Percentiles rank a stretch among this genome's conserved stretches.
These are phyloP conservation scores for Sarocladium strictum DNA, from an alignment of 2,329 filamentous ascomycete species.

Conservation along the genomic window DNA sequence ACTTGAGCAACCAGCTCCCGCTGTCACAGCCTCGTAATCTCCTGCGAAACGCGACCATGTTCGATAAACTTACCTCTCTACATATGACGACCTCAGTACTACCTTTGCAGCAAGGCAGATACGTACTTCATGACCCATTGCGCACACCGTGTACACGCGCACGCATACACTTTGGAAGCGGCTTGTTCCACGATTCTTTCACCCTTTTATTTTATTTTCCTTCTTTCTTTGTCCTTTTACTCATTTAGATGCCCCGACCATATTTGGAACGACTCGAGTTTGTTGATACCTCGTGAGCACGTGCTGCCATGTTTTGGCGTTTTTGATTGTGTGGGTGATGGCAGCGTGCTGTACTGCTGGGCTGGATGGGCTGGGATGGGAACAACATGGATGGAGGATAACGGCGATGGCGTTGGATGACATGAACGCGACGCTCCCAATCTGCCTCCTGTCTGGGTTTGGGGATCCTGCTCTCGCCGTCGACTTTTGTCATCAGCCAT, in stretches of 20 bases:
- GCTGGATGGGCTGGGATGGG: not conserved
- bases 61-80: not conserved
- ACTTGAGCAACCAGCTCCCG: conserved; percentile 22
- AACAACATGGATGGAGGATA: not conserved
- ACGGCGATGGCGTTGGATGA: not conserved
- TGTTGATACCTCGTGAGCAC: not conserved
- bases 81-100: conserved; percentile 5
- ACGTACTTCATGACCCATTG: not conserved
- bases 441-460: not conserved
- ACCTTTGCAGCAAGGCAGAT: not conserved
- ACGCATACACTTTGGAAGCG: not conserved
- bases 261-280: not conserved
- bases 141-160: too few species aligned
- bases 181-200: not conserved
- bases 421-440: not conserved
- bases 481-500: not conserved
- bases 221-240: too few species aligned
- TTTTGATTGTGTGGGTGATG: not conserved
- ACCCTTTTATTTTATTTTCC: not conserved
- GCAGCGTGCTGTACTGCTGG: not conserved
- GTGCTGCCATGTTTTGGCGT: not conserved
- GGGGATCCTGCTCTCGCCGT: not conserved
- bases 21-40: not conserved
- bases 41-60: not conserved
- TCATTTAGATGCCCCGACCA: not conserved